These are phyloP conservation scores for Diaporthe ampelina DNA, from an alignment of 2,329 filamentous ascomycete genomes.

Conservation along the genomic window DNA sequence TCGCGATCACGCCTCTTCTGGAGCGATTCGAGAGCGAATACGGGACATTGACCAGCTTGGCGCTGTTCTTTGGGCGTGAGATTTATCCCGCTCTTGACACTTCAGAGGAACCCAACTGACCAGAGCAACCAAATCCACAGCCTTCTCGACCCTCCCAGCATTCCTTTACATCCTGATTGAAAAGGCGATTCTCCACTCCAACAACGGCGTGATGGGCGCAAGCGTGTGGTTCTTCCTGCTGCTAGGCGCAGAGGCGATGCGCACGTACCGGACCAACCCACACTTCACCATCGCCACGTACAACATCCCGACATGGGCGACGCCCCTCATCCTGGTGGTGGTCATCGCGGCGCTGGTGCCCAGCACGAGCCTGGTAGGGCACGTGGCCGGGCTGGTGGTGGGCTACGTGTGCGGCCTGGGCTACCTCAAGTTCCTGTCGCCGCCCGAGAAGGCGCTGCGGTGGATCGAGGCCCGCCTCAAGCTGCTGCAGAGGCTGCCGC, in stretches of 20 bases:
- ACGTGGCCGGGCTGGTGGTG: constrained; percentile 83
- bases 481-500: constrained; percentile 84
- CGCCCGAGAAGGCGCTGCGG: constrained; percentile 87
- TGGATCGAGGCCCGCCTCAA: constrained; percentile 93
- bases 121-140: constrained; percentile 55
- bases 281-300: constrained; percentile 74
- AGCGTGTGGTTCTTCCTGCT: constrained; percentile 96
- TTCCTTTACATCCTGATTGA: constrained; percentile 86
- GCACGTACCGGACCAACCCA: constrained; percentile 86
- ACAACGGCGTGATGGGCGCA: constrained; percentile 83
- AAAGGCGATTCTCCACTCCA: constrained; percentile 76
- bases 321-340: constrained; percentile 82
- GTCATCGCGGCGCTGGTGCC: constrained; percentile 84
- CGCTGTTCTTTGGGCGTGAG: constrained; percentile 92
- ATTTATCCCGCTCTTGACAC: constrained; percentile 43
- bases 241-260: constrained; percentile 86
- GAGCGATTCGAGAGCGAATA: constrained; percentile 95
- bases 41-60: constrained; percentile 88
- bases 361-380: constrained; percentile 86
- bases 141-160: constrained; percentile 85
- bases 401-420: constrained; percentile 92
- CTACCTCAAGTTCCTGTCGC: constrained; percentile 89
- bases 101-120: constrained; percentile 15
- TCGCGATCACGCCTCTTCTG: constrained; percentile 87
- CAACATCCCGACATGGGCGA: constrained; percentile 92